Percentiles rank a stretch among this genome's conserved stretches.
These are phyloP conservation scores for Paecilomyces variotii DNA, from an alignment of 2,329 filamentous ascomycete species.

Conservation along the genomic window DNA sequence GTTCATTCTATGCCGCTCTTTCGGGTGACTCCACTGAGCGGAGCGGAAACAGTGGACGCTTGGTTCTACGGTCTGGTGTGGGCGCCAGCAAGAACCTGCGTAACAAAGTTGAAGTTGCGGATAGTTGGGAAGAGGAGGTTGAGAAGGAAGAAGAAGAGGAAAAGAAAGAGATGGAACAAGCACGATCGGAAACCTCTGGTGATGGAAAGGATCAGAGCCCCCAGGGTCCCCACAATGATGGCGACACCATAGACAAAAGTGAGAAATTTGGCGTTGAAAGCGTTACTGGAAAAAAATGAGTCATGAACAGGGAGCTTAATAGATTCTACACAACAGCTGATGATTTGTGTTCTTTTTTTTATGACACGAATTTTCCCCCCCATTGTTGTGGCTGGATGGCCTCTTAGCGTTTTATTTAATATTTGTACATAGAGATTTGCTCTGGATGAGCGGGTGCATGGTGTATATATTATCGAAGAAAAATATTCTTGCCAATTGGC, in stretches of 20 bases:
- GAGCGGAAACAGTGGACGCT: slow-evolving; percentile 22
- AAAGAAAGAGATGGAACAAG: slow-evolving; percentile 9
- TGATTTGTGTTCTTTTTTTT: background rate
- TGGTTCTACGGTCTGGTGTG: slow-evolving; percentile 28
- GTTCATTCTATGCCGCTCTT: slow-evolving; percentile 4
- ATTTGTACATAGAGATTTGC: background rate
- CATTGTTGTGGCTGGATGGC: background rate
- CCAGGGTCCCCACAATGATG: background rate
- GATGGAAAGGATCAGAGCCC: background rate
- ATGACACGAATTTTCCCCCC: background rate
- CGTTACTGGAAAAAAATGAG: background rate
- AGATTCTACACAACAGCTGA: background rate
- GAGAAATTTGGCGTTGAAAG: background rate
- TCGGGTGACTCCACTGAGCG: slow-evolving; percentile 12
- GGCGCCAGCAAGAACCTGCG: slow-evolving; percentile 22
- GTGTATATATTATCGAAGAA: background rate
- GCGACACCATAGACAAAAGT: background rate
- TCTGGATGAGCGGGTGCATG: background rate
- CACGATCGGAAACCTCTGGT: slow-evolving; percentile 3
- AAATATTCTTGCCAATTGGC: background rate
- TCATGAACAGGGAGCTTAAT: background rate
- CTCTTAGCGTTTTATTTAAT: background rate
- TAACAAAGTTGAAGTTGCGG: slow-evolving; percentile 26
- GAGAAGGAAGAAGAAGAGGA: slow-evolving; percentile 34
- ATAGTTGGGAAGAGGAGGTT: slow-evolving; percentile 41